Base-by-base conservation (phyloP, 2,329 filamentous ascomycete genomes). In the Hymenotorrendiella dingleyae region DNA sequence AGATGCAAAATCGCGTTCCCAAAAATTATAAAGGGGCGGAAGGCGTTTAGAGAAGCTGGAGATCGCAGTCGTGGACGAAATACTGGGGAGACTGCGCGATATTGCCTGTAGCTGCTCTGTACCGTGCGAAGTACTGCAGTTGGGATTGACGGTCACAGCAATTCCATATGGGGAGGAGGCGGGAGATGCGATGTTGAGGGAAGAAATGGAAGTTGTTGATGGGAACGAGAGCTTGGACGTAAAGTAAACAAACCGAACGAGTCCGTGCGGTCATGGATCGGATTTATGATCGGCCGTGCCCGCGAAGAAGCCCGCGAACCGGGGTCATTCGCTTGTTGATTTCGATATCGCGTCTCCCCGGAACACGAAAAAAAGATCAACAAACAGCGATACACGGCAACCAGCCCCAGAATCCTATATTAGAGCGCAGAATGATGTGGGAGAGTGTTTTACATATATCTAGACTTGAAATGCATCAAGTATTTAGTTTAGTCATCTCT, bases 1-100 rank as follows among this genome's bases (percentile, higher is more conserved):
- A 22, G 32, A 23, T 19, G n/a, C 33, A 43, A 42, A 42, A 37
- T 55, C 54, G 55, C 55, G 54, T 55, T 46, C 40, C 48, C 46
- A 53, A 56, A 53, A 50, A 40, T 37, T 40, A 49, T 50, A 49
- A 40, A 45, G 47, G 46, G 46, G 35, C 35, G 43, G 28, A 37
- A 43, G 29, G 23, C n/a, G 23, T 20, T 24, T 23, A 14, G 42
- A 30, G 21, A 32, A 26, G 37, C 17, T 44, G 21, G 34, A 36
- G 37, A 30, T 48, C 24, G 12, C 10, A 24, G 33, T 24, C 14
- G 42, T 26, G 29, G 17, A 37, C 20, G 38, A 48, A 35, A 35
- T 38, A 42, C 16, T 40, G 22, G 32, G 34, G 37, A 40, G 40
- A 42, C 21, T 23, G 16, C 22, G 19, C 34, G 41, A 29, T 33